Evolutionary conservation across 2,329 filamentous ascomycete genomes (phyloP).

Genomic region (Fusarium anthophilum): DNA sequence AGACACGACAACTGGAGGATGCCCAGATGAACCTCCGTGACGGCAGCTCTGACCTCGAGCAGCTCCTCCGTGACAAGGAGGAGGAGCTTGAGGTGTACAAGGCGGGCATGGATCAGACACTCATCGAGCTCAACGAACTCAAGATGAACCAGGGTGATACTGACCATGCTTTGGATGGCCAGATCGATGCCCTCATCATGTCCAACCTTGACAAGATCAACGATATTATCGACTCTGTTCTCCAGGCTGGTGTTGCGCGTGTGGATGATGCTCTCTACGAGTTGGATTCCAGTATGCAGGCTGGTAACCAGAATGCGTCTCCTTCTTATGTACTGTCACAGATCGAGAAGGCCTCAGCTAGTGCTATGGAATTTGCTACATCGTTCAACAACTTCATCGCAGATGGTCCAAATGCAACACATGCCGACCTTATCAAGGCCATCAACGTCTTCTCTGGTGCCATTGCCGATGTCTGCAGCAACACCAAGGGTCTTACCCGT

Average conservation of each 20-base stretch:
- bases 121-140: conserved; percentile 91
- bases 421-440: conserved; percentile 91
- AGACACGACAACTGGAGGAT: conserved; percentile 88
- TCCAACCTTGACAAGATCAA: conserved; percentile 93
- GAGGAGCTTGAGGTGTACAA: conserved; percentile 98
- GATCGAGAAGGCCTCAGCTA: conserved; percentile 94
- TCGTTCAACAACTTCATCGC: conserved; percentile 99
- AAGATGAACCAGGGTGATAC: conserved; percentile 78
- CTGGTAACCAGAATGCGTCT: conserved; percentile 97
- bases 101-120: conserved; percentile 94
- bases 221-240: conserved; percentile 95
- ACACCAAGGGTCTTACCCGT: conserved; percentile 93
- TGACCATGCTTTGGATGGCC: conserved; percentile 84
- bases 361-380: conserved; percentile 95
- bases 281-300: conserved; percentile 96
- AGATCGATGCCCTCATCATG: conserved; percentile 89
- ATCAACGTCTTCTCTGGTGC: conserved; percentile 91
- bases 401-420: conserved; percentile 89
- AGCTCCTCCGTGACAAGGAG: conserved; percentile 89
- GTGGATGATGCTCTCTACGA: conserved; percentile 98
- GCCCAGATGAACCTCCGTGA: conserved; percentile 80
- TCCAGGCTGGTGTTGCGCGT: conserved; percentile 90
- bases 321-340: conserved; percentile 95
- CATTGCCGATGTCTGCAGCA: conserved; percentile 92
- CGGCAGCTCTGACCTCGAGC: conserved; percentile 85